Percentiles rank a stretch among this genome's conserved stretches.
Evolutionary conservation across 768 basidiomycete species (phyloP).

Genomic region (Boletus fagicola): DNA sequence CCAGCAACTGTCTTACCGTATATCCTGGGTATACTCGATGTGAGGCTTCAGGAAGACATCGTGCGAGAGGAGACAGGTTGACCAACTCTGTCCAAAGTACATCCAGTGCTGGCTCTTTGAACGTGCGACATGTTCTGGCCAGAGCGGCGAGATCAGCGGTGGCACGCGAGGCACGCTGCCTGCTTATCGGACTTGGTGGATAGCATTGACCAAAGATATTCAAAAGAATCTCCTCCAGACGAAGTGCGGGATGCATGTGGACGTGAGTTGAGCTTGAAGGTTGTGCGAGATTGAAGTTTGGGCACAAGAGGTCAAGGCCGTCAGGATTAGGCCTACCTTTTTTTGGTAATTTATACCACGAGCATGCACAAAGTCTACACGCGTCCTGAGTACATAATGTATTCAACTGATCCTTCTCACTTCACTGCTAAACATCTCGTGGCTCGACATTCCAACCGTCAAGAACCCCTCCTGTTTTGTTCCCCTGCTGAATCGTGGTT

Average conservation of each 20-base stretch:
- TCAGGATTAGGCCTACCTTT: background rate
- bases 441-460: too few relatives aligned
- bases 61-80: conserved; percentile 4
- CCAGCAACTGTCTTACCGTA: background rate
- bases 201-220: conserved; percentile 7
- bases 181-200: background rate
- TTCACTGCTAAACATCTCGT: too few relatives aligned
- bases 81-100: conserved; percentile 8
- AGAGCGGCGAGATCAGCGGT: conserved; percentile 2
- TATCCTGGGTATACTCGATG: conserved; percentile 13
- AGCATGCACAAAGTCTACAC: too few relatives aligned
- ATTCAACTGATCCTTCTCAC: too few relatives aligned
- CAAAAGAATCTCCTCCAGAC: conserved; percentile 8
- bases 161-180: background rate
- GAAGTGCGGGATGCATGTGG: conserved; percentile 12
- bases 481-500: too few relatives aligned
- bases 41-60: conserved; percentile 8
- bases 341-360: background rate
- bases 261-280: background rate
- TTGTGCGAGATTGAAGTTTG: background rate
- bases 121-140: conserved; percentile 8
- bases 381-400: too few relatives aligned
- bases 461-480: too few relatives aligned
- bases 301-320: background rate
- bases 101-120: conserved; percentile 7